phyloP scores from a whole-genome alignment of 176 grass and related monocot genomes.

The Musa itinerans region DNA sequence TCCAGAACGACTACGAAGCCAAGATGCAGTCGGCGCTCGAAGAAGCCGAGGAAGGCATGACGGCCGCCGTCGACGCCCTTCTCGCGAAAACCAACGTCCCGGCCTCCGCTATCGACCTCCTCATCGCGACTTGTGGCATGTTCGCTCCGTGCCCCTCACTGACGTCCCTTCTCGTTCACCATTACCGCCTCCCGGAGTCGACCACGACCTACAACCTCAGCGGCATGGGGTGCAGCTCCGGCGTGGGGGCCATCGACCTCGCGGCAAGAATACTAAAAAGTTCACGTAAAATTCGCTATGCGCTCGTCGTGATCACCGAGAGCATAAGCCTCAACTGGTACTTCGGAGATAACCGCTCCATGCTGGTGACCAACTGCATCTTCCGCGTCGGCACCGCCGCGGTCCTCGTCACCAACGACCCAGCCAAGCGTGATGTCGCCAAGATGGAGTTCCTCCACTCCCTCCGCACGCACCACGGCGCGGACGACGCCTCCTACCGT shows the following conservation, averaged over 20 bases:
- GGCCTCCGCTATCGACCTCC: constrained; percentile 20
- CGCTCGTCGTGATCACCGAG: constrained; percentile 78
- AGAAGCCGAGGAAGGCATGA: constrained; percentile 30
- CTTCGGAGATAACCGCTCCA: constrained; percentile 83
- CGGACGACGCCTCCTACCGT: constrained; percentile 45
- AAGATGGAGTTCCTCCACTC: constrained; percentile 73
- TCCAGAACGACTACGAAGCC: constrained; percentile 16
- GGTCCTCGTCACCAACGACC: constrained; percentile 51
- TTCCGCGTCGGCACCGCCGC: constrained; percentile 66
- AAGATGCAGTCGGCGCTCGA: constrained; percentile 14
- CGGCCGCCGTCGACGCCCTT: constrained; percentile 22
- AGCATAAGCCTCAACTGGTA: constrained; percentile 85
- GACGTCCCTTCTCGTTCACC: constrained; percentile 21
- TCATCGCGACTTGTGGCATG: constrained; percentile 33
- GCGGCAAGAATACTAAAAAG: constrained; percentile 34
- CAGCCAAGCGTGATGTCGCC: constrained; percentile 24
- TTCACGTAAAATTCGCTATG: constrained; percentile 33
- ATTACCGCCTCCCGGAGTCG: constrained; percentile 16
- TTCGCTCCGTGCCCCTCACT: constrained; percentile 29
- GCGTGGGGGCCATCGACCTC: constrained; percentile 47
- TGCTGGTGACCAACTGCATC: constrained; percentile 95
- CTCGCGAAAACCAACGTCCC: constrained; percentile 23
- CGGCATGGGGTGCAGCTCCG: constrained; percentile 82
- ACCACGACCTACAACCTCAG: constrained; percentile 42
- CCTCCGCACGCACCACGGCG: constrained; percentile 75